Evolutionary conservation across 441 rosid species (phyloP), one percentile per base, ranked within the genome.

Genomic region (Codiaeum variegatum): DNA sequence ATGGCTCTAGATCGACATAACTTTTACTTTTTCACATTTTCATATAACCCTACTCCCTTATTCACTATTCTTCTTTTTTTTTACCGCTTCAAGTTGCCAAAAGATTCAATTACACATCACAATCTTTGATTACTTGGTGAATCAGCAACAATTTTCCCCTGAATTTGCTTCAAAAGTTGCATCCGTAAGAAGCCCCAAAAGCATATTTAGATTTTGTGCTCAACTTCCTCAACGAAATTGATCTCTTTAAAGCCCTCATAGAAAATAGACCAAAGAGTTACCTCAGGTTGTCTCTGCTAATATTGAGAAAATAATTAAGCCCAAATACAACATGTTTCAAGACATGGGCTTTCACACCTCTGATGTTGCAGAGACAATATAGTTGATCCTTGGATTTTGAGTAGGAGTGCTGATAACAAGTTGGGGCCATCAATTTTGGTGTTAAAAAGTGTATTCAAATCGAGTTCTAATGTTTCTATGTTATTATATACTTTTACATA

Each of bases 311-410:
- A 62, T 47, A 46, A 34, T 84, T 26, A 77, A 76, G 56, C 84
- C 86, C 44, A 84, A 86, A 58, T 26, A 81, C 72, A 49, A 77
- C 59, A 28, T 74, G 40, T 79, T 86, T 63, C 77, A 40, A 19
- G 85, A 81, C 7, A 65, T 73, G 15, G 87, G 83, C 2, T 71
- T 81, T 56, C 32, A 74, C 1, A 13, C 47, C 0, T 2, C 19
- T 6, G 84, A 82, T 24, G 16, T 81, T 40, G 75, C 66, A 36
- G 74, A 76, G 15, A 61, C 82, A 9, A 0, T 82, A 23, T 68
- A 13, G 16, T 24, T 54, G 70, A 79, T 76, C 87, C 89, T 1
- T 69, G 75, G 83, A 18, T 82, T 40, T 71, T 84, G 42, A 28
- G 3, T 5, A 66, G 76, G 70, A 81, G 83, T 49, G 68, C 34